phyloP scores from a whole-genome alignment of 768 basidiomycete genomes.

The Solioccasus polychromus region DNA sequence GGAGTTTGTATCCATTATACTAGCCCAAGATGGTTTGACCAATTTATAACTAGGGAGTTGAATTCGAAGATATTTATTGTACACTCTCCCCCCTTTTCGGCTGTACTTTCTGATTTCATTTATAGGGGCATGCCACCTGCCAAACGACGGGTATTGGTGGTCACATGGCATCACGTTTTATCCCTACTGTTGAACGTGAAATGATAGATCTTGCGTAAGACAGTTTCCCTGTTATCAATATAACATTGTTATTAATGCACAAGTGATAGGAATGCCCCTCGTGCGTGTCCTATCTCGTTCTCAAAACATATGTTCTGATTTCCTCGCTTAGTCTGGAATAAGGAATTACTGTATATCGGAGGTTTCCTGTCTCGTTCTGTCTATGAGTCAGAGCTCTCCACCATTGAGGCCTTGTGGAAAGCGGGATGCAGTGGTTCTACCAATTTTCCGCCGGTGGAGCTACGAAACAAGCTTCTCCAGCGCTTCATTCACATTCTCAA shows the following conservation, averaged over 20 bases:
- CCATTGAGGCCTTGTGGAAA: conserved; percentile 30
- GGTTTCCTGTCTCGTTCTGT: conserved; percentile 80
- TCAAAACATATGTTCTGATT: no score
- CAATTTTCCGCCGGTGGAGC: no score
- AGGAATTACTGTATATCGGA: conserved; percentile 78
- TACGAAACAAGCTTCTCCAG: no score
- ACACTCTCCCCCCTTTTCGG: background rate
- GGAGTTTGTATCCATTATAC: no score
- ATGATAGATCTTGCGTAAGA: conserved; percentile 14
- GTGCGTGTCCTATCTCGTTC: no score
- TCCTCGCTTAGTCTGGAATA: conserved; percentile 83
- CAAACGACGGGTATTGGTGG: conserved; percentile 17
- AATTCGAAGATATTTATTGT: conserved; percentile 16
- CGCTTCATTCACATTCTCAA: conserved; percentile 11
- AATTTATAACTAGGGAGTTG: conserved; percentile 1
- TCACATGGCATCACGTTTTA: conserved; percentile 17
- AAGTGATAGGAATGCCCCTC: background rate
- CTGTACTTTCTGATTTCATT: background rate
- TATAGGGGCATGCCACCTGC: conserved; percentile 11
- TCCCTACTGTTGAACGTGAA: conserved; percentile 18
- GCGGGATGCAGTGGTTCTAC: no score
- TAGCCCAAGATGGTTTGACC: no score
- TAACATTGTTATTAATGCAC: background rate
- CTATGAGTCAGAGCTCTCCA: conserved; percentile 76
- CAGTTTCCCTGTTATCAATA: background rate